Percentiles rank a stretch among this genome's conserved stretches.
These are phyloP conservation scores for Ustilago crameri DNA, from an alignment of 1,284 basidiomycete genomes.

Conservation along the genomic window DNA sequence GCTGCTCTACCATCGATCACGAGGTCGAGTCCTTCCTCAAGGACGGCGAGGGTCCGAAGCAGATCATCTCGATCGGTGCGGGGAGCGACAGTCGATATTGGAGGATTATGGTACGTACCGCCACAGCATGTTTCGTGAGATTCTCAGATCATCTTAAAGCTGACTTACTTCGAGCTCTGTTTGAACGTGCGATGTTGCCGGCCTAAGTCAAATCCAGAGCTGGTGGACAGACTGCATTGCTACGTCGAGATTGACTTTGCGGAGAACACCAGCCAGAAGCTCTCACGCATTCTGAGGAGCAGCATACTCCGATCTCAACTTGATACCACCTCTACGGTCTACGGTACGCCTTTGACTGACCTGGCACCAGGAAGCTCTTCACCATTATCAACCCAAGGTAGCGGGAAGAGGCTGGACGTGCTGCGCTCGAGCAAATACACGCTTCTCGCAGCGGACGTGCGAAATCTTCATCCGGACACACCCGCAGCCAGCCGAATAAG, in stretches of 20 bases:
- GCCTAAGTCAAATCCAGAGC: slow-evolving; percentile 70
- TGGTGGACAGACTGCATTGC: slow-evolving; percentile 60
- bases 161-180: no score
- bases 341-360: slow-evolving; percentile 9
- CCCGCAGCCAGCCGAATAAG: slow-evolving; percentile 8
- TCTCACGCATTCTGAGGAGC: slow-evolving; percentile 80
- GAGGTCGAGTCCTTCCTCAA: slow-evolving; percentile 81
- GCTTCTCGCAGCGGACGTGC: slow-evolving; percentile 39
- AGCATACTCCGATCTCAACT: slow-evolving; percentile 71
- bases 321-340: slow-evolving; percentile 7
- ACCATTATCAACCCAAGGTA: neutral
- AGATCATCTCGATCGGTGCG: slow-evolving; percentile 88
- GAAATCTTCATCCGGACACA: slow-evolving; percentile 21
- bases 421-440: slow-evolving; percentile 28
- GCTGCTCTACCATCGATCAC: slow-evolving; percentile 81
- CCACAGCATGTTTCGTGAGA: no score
- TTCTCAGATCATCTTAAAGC: no score
- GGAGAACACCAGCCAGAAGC: slow-evolving; percentile 84
- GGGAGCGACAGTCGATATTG: slow-evolving; percentile 94
- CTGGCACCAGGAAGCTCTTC: neutral
- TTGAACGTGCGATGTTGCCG: neutral
- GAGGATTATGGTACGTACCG: slow-evolving; percentile 84
- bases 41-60: slow-evolving; percentile 70
- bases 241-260: slow-evolving; percentile 93
- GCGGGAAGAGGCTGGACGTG: slow-evolving; percentile 1